phyloP scores from a whole-genome alignment of 1,284 basidiomycete genomes.

The Xanthoconium separans region DNA sequence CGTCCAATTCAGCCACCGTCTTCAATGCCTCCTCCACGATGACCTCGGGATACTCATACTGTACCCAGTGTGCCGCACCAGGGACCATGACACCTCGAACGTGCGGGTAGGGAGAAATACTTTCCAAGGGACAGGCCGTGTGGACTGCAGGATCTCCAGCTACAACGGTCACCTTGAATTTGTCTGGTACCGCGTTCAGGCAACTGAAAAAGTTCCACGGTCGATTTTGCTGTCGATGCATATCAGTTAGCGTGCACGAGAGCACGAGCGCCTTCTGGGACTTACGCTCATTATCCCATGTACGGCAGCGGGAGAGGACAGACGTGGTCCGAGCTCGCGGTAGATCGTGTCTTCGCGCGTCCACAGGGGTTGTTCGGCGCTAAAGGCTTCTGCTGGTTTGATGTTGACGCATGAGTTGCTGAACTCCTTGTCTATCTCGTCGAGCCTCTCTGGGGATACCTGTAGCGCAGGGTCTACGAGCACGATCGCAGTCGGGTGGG shows the following conservation, averaged over 20 bases:
- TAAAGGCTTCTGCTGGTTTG: slow-evolving; percentile 3
- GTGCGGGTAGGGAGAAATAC: slow-evolving; percentile 9
- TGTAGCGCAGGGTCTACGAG: slow-evolving; percentile 26
- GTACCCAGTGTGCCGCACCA: slow-evolving; percentile 22
- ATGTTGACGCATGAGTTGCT: neutral
- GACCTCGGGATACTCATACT: slow-evolving; percentile 18
- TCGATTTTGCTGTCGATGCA: slow-evolving; percentile 17
- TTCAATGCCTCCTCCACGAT: slow-evolving; percentile 21
- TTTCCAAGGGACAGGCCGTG: neutral
- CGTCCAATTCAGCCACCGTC: slow-evolving; percentile 8
- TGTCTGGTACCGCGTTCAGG: slow-evolving; percentile 7
- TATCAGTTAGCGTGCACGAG: neutral
- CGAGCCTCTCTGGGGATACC: neutral
- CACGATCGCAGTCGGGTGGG: slow-evolving; percentile 17
- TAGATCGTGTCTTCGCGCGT: slow-evolving; percentile 15
- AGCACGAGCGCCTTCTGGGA: neutral
- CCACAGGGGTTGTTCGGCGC: slow-evolving; percentile 22
- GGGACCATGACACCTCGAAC: slow-evolving; percentile 12
- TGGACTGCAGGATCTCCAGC: slow-evolving; percentile 18
- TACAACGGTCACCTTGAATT: slow-evolving; percentile 20
- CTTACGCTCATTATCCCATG: slow-evolving; percentile 14
- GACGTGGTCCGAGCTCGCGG: slow-evolving; percentile 16
- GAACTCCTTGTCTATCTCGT: neutral
- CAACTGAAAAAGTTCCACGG: slow-evolving; percentile 19
- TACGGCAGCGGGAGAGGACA: slow-evolving; percentile 14